Percentiles rank a stretch among this genome's conserved stretches.
Conservation (phyloP, 345 rosid species). For the Zanthoxylum bungeanum region DNA sequence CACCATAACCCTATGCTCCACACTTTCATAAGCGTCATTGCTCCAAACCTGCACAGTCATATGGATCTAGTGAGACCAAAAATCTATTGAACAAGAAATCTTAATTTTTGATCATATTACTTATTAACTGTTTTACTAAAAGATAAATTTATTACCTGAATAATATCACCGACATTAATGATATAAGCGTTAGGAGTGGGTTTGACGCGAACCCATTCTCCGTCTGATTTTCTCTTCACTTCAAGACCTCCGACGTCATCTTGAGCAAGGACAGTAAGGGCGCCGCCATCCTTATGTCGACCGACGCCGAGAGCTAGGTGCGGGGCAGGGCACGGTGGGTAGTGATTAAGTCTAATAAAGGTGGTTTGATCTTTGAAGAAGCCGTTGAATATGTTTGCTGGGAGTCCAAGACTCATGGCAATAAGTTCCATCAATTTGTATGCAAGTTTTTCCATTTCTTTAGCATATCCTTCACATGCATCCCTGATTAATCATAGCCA, state of each 20-base stretch:
- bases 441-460: slow-evolving; percentile 55
- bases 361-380: slow-evolving; percentile 31
- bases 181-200: slow-evolving; percentile 14
- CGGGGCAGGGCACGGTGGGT: slow-evolving; percentile 37
- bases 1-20: slow-evolving; percentile 47
- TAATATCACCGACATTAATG: slow-evolving; percentile 19
- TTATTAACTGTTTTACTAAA: not conserved
- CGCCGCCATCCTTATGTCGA: slow-evolving; percentile 29
- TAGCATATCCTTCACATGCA: slow-evolving; percentile 39
- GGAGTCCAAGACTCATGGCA: slow-evolving; percentile 35
- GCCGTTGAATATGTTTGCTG: slow-evolving; percentile 19
- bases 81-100: not conserved
- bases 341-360: slow-evolving; percentile 29
- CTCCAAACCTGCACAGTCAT: slow-evolving; percentile 40
- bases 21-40: slow-evolving; percentile 46
- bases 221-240: slow-evolving; percentile 33
- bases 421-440: slow-evolving; percentile 33
- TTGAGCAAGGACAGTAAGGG: slow-evolving; percentile 30
- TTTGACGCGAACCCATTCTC: slow-evolving; percentile 30
- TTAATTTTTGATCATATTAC: not conserved
- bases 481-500: slow-evolving; percentile 36
- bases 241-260: slow-evolving; percentile 36
- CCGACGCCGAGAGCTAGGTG: slow-evolving; percentile 35
- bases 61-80: too few relatives aligned
- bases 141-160: slow-evolving; percentile 20